Evolutionary conservation across 2,329 filamentous ascomycete genomes (phyloP), one percentile per base, ranked within the genome.

Genomic region (Colletotrichum theobromicola): DNA sequence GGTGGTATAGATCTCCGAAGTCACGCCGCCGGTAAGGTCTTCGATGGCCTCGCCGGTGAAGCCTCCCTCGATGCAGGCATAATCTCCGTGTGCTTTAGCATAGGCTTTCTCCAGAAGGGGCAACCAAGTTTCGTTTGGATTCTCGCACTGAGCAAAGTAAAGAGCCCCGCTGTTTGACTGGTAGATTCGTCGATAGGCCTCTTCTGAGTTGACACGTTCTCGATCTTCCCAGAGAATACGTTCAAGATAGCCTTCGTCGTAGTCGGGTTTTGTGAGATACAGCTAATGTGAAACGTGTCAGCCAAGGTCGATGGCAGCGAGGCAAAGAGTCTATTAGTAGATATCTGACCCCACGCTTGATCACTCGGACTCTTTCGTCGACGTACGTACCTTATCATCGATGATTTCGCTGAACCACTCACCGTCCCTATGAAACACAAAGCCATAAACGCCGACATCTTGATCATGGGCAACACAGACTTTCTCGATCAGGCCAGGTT

Each of bases 51-150:
- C 90, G 21, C 90, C 87, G 13, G 86, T 86, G 80, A 92, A 95
- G 0, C 94, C 94, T 8, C 94, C 94, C 53, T 94, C 90, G 37
- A 97, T 94, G 2, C 93, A 89, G 21, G 88, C 90, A 78, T 94
- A 97, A 80, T 97, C 94, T 5, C 94, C 94, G 76, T 96, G 94
- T 0, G 93, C 93, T 81, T 96, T 96, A 21, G 94, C 94, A 78
- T 94, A 95, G 2, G 93, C 93, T 82, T 96, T 96, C 79, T 96
- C 94, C 1, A 96, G 88, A 26, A 96, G 86, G 1, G 94, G 94
- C 34, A 96, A 87, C 94, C 94, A 96, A 0, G 93, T 96, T 82
- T 96, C 94, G 78, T 95, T 94, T 4, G 92, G 90, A 77, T 94
- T 90, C 74, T 90, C 89, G 82, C 93, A 95, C 80, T 94, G 93